phyloP scores from a whole-genome alignment of 345 rosid genomes.

The Turritis glabra region DNA sequence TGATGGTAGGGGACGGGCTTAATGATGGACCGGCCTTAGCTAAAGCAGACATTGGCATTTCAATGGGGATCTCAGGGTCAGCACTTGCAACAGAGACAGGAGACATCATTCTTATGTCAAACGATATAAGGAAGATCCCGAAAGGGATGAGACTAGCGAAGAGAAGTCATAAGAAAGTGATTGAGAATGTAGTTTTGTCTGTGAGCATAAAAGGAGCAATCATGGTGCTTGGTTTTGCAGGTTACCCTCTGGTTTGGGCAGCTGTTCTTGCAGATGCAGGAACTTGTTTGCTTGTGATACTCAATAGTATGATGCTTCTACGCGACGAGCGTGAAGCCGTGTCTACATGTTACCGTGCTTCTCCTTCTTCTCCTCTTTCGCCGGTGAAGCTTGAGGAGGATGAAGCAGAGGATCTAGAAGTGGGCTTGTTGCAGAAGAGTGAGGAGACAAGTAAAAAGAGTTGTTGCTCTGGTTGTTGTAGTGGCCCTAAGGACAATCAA shows the following conservation, averaged over 20 bases:
- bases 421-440: constrained; percentile 23
- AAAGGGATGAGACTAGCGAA: constrained; percentile 61
- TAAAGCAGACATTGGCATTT: constrained; percentile 79
- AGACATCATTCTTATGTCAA: constrained; percentile 77
- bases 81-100: constrained; percentile 92
- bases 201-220: constrained; percentile 63
- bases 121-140: constrained; percentile 69
- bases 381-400: constrained; percentile 18
- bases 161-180: constrained; percentile 61
- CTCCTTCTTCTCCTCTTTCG: constrained; percentile 8
- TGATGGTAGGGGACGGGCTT: constrained; percentile 90
- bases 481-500: neutral
- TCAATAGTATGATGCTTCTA: constrained; percentile 77
- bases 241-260: constrained; percentile 86
- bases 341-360: constrained; percentile 30
- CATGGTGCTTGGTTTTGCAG: constrained; percentile 66
- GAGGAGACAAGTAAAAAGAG: constrained; percentile 26
- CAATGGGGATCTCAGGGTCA: constrained; percentile 91
- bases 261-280: constrained; percentile 93
- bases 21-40: constrained; percentile 94
- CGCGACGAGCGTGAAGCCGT: constrained; percentile 25
- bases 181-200: constrained; percentile 64
- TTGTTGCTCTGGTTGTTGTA: constrained; percentile 19
- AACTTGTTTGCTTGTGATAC: constrained; percentile 77
- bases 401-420: constrained; percentile 27